phyloP scores from a whole-genome alignment of 305 asterid species.

The Caryopteris hybrid region DNA sequence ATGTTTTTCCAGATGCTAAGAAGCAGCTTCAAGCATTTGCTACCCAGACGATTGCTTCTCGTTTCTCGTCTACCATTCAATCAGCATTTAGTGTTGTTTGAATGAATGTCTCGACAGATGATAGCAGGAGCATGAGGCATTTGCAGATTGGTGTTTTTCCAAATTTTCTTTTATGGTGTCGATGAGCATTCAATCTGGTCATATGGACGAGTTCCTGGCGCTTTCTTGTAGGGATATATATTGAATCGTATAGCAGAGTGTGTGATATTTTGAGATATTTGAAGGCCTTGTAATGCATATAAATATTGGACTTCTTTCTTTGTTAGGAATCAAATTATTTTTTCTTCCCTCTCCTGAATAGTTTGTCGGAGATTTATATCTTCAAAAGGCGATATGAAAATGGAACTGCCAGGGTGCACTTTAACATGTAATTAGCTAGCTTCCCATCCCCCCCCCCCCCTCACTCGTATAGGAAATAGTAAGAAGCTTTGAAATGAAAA shows the following conservation, averaged over 20 bases:
- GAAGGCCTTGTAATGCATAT: constrained; percentile 19
- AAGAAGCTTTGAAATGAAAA: no score
- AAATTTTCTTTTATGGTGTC: no score
- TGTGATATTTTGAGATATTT: constrained; percentile 20
- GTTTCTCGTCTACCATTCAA: constrained; percentile 63
- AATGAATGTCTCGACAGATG: constrained; percentile 18
- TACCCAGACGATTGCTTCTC: constrained; percentile 68
- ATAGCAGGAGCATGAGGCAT: not conserved
- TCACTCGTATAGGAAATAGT: no score
- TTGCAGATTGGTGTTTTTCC: not conserved
- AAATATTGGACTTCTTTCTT: no score
- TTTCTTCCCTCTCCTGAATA: no score
- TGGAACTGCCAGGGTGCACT: no score
- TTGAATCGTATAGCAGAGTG: constrained; percentile 7
- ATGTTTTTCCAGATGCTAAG: constrained; percentile 72
- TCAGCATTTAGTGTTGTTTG: constrained; percentile 70
- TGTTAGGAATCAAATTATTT: no score
- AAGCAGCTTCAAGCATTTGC: constrained; percentile 84
- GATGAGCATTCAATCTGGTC: not conserved
- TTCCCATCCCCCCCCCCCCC: no score
- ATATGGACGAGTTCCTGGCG: constrained; percentile 11
- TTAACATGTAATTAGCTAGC: no score
- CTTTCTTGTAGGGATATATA: constrained; percentile 7
- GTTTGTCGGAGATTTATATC: no score
- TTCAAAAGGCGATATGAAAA: no score